Conservation (phyloP, 371 early-diverging fungal genomes). For the Conidiobolus incongruus region DNA sequence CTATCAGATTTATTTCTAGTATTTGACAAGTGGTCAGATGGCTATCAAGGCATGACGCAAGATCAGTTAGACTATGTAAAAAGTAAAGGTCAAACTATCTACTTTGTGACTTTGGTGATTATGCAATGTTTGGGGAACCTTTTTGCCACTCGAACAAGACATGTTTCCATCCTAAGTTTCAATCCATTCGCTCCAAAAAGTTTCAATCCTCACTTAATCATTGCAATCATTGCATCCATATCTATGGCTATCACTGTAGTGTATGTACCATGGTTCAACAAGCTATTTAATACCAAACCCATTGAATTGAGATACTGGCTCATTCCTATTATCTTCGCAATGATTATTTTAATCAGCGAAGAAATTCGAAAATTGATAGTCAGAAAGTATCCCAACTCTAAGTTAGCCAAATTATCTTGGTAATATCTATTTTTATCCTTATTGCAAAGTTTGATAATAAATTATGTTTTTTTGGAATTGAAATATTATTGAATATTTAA, state of each 20-base stretch:
- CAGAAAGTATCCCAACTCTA: too few relatives aligned
- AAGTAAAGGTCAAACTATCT: slow-evolving; percentile 28
- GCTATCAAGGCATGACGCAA: slow-evolving; percentile 17
- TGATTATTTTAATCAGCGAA: too few relatives aligned
- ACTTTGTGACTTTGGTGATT: slow-evolving; percentile 36
- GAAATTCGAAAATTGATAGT: too few relatives aligned
- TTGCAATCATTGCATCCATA: slow-evolving; percentile 17
- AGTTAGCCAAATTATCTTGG: too few relatives aligned
- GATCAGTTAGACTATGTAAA: slow-evolving; percentile 16
- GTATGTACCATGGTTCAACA: slow-evolving; percentile 27
- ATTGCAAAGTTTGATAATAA: too few relatives aligned
- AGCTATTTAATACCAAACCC: slow-evolving; percentile 25
- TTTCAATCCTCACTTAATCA: slow-evolving; percentile 19
- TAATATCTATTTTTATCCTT: too few relatives aligned
- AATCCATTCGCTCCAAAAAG: slow-evolving; percentile 26
- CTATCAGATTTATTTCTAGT: slow-evolving; percentile 24
- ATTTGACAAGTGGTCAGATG: slow-evolving; percentile 19
- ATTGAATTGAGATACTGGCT: slow-evolving; percentile 47
- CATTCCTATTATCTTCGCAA: slow-evolving; percentile 33
- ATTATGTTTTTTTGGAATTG: too few relatives aligned
- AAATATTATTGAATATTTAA: too few relatives aligned
- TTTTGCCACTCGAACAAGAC: slow-evolving; percentile 31
- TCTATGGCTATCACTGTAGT: slow-evolving; percentile 26
- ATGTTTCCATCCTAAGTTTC: slow-evolving; percentile 26
- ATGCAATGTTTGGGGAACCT: slow-evolving; percentile 31